Conservation (phyloP, 2,329 filamentous ascomycete genomes). For the Xylariaceae sp. region DNA sequence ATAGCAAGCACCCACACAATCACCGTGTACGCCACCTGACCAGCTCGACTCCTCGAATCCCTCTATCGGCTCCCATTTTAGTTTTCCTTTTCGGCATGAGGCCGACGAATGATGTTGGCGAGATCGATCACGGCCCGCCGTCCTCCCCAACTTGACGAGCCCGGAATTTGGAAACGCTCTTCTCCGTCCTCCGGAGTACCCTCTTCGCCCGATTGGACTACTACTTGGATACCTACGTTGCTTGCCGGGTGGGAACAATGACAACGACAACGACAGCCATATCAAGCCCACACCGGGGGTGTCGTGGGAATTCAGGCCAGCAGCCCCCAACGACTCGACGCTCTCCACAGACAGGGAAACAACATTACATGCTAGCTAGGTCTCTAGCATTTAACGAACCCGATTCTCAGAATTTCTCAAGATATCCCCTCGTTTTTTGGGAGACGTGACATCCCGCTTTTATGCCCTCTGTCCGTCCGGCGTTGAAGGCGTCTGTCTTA, state of each 20-base stretch:
- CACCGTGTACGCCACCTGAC: background rate
- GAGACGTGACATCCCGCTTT: constrained; percentile 18
- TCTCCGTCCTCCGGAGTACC: constrained; percentile 1
- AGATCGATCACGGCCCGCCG: background rate
- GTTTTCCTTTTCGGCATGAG: background rate
- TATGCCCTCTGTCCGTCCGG: constrained; percentile 18
- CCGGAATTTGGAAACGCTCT: constrained; percentile 16
- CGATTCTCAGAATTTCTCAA: constrained; percentile 16
- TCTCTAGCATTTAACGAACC: constrained; percentile 17
- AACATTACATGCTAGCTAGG: constrained; percentile 2
- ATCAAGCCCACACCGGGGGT: background rate
- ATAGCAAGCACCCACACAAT: background rate
- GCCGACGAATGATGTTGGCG: background rate
- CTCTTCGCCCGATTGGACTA: constrained; percentile 2
- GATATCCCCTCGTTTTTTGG: constrained; percentile 31
- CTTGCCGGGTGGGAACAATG: background rate
- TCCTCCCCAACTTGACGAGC: constrained; percentile 1
- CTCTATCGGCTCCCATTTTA: constrained; percentile 3
- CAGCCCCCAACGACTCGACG: background rate
- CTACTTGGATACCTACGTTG: constrained; percentile 15
- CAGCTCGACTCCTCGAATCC: background rate
- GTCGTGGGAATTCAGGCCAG: background rate
- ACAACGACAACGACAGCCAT: too few species aligned
- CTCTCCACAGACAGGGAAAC: background rate
- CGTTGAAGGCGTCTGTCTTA: constrained; percentile 28